Evolutionary conservation across 78 protist genomes (phyloP).

Genomic region (Speleostelium caveatum): DNA sequence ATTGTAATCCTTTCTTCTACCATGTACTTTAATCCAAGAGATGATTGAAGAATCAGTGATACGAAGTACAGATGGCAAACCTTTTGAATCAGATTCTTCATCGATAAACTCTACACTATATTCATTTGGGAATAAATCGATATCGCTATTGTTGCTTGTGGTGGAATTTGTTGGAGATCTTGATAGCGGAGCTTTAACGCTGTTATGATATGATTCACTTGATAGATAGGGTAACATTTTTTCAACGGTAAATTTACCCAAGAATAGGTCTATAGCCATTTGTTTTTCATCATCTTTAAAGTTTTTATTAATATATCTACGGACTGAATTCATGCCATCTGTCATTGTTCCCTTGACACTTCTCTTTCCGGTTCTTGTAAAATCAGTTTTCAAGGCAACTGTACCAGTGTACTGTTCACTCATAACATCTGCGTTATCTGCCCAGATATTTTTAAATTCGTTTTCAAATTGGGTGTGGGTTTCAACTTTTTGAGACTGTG

Average conservation of each 20-base stretch:
- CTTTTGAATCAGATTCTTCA: not conserved
- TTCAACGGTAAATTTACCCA: constrained; percentile 63
- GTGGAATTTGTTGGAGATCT: not conserved
- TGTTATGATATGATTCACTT: not conserved
- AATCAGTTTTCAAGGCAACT: constrained; percentile 81
- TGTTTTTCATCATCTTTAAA: constrained; percentile 75
- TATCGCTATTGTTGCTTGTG: not conserved
- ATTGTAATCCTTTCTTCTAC: constrained; percentile 37
- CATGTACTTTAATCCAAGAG: constrained; percentile 13
- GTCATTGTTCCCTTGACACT: constrained; percentile 76
- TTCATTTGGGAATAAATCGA: not conserved
- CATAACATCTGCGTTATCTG: constrained; percentile 84
- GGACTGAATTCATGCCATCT: constrained; percentile 73
- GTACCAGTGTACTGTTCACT: constrained; percentile 86
- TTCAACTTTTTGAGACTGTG: constrained; percentile 16
- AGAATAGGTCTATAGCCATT: constrained; percentile 71
- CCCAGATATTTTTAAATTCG: constrained; percentile 80
- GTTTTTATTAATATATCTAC: constrained; percentile 70
- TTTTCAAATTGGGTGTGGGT: constrained; percentile 25
- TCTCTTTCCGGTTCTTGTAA: constrained; percentile 80
- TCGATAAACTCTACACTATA: not conserved
- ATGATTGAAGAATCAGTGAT: constrained; percentile 1
- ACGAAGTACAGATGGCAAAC: not conserved
- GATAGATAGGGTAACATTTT: constrained; percentile 11
- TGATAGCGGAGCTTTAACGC: not conserved